Evolutionary conservation across 2,329 filamentous ascomycete species (phyloP), one percentile per base, ranked within the genome.

Genomic region (Arthrobotrys sinensis): DNA sequence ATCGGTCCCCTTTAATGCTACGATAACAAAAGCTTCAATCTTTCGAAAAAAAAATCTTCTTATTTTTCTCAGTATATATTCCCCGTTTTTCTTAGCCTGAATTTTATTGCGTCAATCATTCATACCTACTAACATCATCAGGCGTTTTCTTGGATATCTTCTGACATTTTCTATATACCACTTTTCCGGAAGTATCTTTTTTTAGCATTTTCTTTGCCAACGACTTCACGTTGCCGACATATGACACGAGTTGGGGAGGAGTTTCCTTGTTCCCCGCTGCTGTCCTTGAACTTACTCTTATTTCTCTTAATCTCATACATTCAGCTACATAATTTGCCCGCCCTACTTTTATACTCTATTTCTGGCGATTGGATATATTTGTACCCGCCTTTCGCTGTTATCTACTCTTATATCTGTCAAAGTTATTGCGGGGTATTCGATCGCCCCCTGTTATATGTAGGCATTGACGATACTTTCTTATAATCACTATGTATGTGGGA

Each of bases 71-170:
- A 28, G 19, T 52, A 60, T 14, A 28, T 34, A 40, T 46, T 36
- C 21, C 28, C 38, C 48, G 14, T 34, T 50, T 76, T 63, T 64
- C 32, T 67, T 28, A 45, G 64, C 48, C 48, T 68, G 24, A 12
- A 6, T 19, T 55, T 53, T 43, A 12, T 24, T 36, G 32, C 36
- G n/a, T 36, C 14, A 28, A 75, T 43, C 62, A 75, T 60, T 62
- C 48, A 32, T 28, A 40, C 19, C 28, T 40, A 46, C 43, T 48
- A 34, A 64, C 60, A 57, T 65, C 34, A 60, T 40, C 34, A 3
- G 60, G 69, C 45, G 60, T 57, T 66, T 53, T 53, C 6, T 19
- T 43, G 62, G 55, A 50, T 48, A 28, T 60, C 11, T 65, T 43
- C 12, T 28, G 2, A 19, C 11, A n/a, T 34, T 65, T 40, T 48